A percentile compares a stretch with the other conserved stretches of the same genome.
Evolutionary conservation across 2,329 filamentous ascomycete genomes (phyloP).

Genomic region (Emmonsia crescens): DNA sequence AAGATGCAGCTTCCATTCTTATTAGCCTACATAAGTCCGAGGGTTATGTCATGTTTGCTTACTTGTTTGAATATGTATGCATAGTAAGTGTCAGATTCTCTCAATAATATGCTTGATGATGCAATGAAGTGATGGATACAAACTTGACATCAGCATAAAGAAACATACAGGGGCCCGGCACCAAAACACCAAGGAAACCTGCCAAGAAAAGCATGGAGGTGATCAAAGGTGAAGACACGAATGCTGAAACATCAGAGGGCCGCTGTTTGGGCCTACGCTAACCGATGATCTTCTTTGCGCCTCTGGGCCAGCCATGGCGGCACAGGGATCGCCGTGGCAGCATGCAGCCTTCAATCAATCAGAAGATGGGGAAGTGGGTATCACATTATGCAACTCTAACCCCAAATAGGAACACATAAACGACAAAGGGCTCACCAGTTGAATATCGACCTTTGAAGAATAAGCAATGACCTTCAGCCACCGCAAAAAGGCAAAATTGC

Average conservation of each 20-base stretch:
- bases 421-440: not conserved
- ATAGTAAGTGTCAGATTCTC: not conserved
- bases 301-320: not conserved
- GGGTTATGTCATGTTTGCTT: not conserved
- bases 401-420: conserved; percentile 4
- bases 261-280: not conserved
- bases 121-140: not conserved
- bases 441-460: not conserved
- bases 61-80: not conserved
- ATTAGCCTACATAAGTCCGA: no score
- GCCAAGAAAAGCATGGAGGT: not conserved
- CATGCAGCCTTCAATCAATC: not conserved
- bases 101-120: not conserved
- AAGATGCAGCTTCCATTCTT: no score
- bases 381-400: conserved; percentile 1
- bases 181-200: not conserved
- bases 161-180: no score
- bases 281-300: not conserved
- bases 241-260: conserved; percentile 1
- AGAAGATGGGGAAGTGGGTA: not conserved
- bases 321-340: not conserved
- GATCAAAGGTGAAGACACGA: not conserved
- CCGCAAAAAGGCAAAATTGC: not conserved
- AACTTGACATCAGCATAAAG: not conserved
- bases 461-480: not conserved